Evolutionary conservation across 2,329 filamentous ascomycete genomes (phyloP).

Genomic region (Xylaria digitata): DNA sequence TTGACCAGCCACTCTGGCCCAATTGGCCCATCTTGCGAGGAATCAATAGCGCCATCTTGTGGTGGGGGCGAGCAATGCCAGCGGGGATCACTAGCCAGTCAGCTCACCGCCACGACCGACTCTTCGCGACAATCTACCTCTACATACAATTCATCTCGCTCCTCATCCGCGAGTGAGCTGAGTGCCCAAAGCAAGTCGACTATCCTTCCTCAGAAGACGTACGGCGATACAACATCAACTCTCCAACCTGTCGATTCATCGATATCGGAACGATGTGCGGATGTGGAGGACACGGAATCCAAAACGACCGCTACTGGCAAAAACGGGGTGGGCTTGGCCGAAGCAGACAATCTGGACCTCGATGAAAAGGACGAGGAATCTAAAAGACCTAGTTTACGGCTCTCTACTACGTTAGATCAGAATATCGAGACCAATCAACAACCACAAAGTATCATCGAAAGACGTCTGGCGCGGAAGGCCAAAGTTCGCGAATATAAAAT

Average conservation of each 20-base stretch:
- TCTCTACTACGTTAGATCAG: constrained; percentile 13
- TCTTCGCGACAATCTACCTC: constrained; percentile 37
- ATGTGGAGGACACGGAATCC: background rate
- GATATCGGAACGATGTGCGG: constrained; percentile 3
- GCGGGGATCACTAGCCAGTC: constrained; percentile 36
- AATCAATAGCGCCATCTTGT: constrained; percentile 21
- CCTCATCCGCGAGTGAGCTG: constrained; percentile 39
- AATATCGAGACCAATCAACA: constrained; percentile 17
- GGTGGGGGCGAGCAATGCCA: constrained; percentile 25
- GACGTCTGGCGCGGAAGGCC: constrained; percentile 42
- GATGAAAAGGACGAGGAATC: constrained; percentile 2
- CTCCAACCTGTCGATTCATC: background rate
- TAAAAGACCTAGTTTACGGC: background rate
- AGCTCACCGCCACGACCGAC: constrained; percentile 35
- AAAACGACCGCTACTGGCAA: background rate
- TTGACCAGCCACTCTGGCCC: constrained; percentile 1
- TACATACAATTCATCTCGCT: constrained; percentile 33
- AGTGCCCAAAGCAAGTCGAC: constrained; percentile 28
- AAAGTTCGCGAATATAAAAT: constrained; percentile 43
- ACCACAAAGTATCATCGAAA: constrained; percentile 39
- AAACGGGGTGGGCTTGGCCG: background rate
- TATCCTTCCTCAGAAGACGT: constrained; percentile 16
- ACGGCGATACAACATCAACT: background rate
- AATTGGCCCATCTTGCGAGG: constrained; percentile 2
- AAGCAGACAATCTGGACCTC: background rate